A percentile compares a stretch with the other conserved stretches of the same genome.
These are phyloP conservation scores for Auricularia heimuer DNA, from an alignment of 768 basidiomycete species.

Conservation along the genomic window DNA sequence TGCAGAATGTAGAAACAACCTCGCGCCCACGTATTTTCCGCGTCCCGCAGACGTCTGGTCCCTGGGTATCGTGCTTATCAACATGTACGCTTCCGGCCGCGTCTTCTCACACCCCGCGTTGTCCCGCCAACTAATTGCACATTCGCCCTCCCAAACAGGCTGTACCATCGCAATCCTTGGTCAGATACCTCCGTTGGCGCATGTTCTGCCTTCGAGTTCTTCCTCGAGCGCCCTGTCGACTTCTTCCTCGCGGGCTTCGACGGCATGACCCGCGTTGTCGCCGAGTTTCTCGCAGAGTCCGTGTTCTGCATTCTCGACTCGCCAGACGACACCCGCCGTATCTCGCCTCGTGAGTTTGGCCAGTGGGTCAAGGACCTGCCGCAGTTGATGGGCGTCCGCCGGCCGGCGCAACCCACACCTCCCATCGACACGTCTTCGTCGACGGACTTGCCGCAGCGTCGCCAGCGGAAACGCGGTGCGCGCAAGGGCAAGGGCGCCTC, in stretches of 20 bases:
- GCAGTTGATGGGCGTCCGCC: slow-evolving; percentile 38
- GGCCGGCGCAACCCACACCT: neutral
- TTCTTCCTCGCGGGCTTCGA: slow-evolving; percentile 89
- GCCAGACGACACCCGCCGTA: slow-evolving; percentile 52
- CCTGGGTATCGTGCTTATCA: slow-evolving; percentile 96
- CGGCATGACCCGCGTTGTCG: slow-evolving; percentile 80
- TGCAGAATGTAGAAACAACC: slow-evolving; percentile 93
- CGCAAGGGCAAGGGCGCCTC: slow-evolving; percentile 65
- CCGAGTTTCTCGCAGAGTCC: slow-evolving; percentile 72
- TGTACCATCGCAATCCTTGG: slow-evolving; percentile 99
- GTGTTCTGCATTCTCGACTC: slow-evolving; percentile 76
- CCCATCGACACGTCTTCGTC: neutral
- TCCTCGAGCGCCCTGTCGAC: slow-evolving; percentile 62
- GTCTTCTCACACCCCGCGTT: neutral
- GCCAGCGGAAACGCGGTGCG: slow-evolving; percentile 75
- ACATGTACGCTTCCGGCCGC: slow-evolving; percentile 53
- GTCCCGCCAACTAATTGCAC: slow-evolving; percentile 9
- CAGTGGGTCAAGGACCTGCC: slow-evolving; percentile 80
- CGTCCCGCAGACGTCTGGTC: slow-evolving; percentile 98
- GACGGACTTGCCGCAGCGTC: slow-evolving; percentile 24
- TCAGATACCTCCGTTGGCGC: slow-evolving; percentile 80
- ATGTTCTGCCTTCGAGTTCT: slow-evolving; percentile 64
- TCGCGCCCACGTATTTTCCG: slow-evolving; percentile 88
- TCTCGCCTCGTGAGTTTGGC: slow-evolving; percentile 77
- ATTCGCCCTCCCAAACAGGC: slow-evolving; percentile 33